A percentile compares a stretch with the other conserved stretches of the same genome.
Evolutionary conservation across 2,329 filamentous ascomycete species (phyloP).

Genomic region (Cryphonectria nitschkei): DNA sequence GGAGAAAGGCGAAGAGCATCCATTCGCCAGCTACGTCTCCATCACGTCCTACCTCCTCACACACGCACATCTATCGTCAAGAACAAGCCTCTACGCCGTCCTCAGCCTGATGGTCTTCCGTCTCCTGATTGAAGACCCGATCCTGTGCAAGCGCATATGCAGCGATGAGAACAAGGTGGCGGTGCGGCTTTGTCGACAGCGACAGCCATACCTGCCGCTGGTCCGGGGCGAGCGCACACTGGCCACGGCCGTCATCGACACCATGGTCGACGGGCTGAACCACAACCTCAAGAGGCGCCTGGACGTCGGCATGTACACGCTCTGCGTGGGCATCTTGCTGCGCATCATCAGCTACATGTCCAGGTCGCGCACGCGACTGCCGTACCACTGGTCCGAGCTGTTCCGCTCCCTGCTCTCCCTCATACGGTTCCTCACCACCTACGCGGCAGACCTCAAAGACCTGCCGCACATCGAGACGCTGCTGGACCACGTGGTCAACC

Average conservation of each 20-base stretch:
- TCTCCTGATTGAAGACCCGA: constrained; percentile 82
- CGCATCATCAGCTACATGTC: constrained; percentile 84
- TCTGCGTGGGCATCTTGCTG: constrained; percentile 80
- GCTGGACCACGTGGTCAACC: constrained; percentile 76
- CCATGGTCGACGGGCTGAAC: constrained; percentile 87
- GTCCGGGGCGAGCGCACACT: constrained; percentile 74
- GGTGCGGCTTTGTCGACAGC: constrained; percentile 86
- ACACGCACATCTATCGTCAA: constrained; percentile 82
- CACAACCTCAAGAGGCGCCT: constrained; percentile 88
- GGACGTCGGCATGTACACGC: constrained; percentile 81
- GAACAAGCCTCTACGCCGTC: constrained; percentile 81
- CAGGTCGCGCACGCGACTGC: constrained; percentile 76
- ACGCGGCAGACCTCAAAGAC: constrained; percentile 74
- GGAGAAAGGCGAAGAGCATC: constrained; percentile 69
- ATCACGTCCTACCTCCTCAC: constrained; percentile 91
- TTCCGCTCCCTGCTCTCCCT: constrained; percentile 89
- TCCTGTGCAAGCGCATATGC: constrained; percentile 82
- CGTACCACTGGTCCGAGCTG: constrained; percentile 94
- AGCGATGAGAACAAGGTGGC: constrained; percentile 73
- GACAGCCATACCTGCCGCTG: constrained; percentile 81
- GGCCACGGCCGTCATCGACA: constrained; percentile 78
- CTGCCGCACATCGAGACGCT: constrained; percentile 72
- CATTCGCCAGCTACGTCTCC: constrained; percentile 82
- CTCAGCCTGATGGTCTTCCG: constrained; percentile 84
- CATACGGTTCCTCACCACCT: constrained; percentile 87